Evolutionary conservation across 2,329 filamentous ascomycete genomes (phyloP).

Genomic region (Simplicillium aogashimaense): DNA sequence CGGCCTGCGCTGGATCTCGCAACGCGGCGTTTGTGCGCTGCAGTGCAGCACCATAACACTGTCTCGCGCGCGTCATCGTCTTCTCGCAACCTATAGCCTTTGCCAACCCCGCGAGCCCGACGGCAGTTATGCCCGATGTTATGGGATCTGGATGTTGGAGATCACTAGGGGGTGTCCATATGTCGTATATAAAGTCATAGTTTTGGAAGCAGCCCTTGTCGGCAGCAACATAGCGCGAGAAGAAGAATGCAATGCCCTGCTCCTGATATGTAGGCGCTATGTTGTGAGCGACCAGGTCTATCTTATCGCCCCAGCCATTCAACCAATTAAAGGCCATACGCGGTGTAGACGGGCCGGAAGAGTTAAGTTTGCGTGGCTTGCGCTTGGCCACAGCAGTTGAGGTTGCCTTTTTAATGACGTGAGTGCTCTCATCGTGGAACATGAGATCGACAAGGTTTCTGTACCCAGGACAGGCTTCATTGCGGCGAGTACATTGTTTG

Average conservation of each 20-base stretch:
- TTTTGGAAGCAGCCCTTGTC: constrained; percentile 37
- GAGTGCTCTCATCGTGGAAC: constrained; percentile 46
- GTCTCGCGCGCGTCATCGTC: constrained; percentile 35
- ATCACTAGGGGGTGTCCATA: constrained; percentile 35
- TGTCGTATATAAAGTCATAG: constrained; percentile 42
- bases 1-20: constrained; percentile 28
- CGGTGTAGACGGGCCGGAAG: constrained; percentile 3
- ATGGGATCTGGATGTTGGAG: constrained; percentile 24
- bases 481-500: constrained; percentile 43
- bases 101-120: constrained; percentile 41
- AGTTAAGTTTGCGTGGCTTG: constrained; percentile 7
- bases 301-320: not conserved
- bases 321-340: not conserved
- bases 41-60: constrained; percentile 41
- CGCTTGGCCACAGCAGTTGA: constrained; percentile 18
- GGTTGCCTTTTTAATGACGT: constrained; percentile 42
- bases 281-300: not conserved
- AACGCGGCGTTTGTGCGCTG: constrained; percentile 40
- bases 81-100: constrained; percentile 30
- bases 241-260: constrained; percentile 37
- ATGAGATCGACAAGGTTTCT: constrained; percentile 45
- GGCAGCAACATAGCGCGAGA: constrained; percentile 38
- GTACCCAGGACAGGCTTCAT: constrained; percentile 43
- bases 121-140: constrained; percentile 42
- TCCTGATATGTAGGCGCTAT: constrained; percentile 23